phyloP scores from a whole-genome alignment of 805 yeast genomes.

The Yamadazyma insecticola region DNA sequence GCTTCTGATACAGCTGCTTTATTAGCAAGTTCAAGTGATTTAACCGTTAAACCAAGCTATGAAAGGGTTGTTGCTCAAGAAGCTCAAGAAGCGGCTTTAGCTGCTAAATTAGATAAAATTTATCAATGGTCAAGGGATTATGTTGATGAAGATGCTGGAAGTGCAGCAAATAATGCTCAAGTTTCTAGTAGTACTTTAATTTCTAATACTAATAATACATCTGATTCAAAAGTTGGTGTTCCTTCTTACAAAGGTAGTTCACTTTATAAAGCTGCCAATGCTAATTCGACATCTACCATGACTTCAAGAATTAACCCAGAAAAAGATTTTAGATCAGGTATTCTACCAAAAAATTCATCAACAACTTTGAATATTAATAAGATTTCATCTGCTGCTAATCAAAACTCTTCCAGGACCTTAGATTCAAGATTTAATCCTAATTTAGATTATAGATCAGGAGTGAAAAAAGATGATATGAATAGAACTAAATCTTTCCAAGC shows the following conservation, averaged over 20 bases:
- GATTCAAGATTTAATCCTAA: constrained; percentile 40
- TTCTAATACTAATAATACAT: constrained; percentile 8
- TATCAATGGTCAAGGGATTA: constrained; percentile 45
- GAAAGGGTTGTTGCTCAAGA: constrained; percentile 56
- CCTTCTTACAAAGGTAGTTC: constrained; percentile 26
- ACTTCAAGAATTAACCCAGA: constrained; percentile 43
- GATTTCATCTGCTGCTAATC: constrained; percentile 30
- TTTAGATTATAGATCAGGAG: constrained; percentile 37
- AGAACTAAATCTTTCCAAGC: constrained; percentile 35
- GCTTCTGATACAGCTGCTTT: constrained; percentile 78
- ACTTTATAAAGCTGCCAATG: constrained; percentile 28
- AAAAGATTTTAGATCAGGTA: constrained; percentile 30
- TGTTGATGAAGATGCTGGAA: constrained; percentile 44
- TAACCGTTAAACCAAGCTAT: constrained; percentile 57
- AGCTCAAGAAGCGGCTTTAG: constrained; percentile 62
- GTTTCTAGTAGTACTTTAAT: constrained; percentile 15
- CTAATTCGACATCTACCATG: constrained; percentile 42
- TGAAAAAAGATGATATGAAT: constrained; percentile 26
- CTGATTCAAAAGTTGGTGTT: constrained; percentile 26
- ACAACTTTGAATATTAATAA: constrained; percentile 29
- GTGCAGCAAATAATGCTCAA: constrained; percentile 31
- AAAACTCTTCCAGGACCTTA: constrained; percentile 35
- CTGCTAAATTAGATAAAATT: constrained; percentile 40
- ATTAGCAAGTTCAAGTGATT: constrained; percentile 63
- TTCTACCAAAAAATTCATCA: constrained; percentile 21